Percentiles rank a stretch among this genome's conserved stretches.
Conservation (phyloP, 495 filamentous ascomycete genomes). For the Aspergillus wentii region DNA sequence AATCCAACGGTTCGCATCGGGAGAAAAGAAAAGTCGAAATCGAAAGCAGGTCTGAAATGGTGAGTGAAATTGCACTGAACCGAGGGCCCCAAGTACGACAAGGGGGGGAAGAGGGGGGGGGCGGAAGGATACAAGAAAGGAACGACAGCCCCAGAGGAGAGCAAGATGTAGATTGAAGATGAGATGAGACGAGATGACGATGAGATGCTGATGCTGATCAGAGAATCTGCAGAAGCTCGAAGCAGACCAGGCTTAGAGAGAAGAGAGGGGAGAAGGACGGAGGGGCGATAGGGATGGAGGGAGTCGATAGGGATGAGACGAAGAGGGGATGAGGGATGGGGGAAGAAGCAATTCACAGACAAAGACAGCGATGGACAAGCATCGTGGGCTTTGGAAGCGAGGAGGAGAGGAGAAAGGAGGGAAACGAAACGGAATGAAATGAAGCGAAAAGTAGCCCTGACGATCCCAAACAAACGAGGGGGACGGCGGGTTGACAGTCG, state of each 20-base stretch:
- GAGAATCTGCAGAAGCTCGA: too few species aligned
- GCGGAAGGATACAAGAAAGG: conserved; percentile 27
- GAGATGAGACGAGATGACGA: conserved; percentile 2
- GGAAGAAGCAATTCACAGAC: conserved; percentile 5
- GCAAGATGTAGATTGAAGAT: conserved; percentile 3
- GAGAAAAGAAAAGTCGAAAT: too few species aligned
- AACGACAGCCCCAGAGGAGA: conserved; percentile 31
- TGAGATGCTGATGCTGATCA: conserved; percentile 8
- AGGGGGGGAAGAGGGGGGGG: conserved; percentile 3
- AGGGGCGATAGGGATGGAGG: not conserved
- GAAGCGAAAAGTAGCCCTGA: not conserved
- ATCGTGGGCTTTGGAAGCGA: conserved; percentile 8
- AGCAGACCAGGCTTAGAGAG: conserved; percentile 6
- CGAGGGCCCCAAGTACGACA: conserved; percentile 7
- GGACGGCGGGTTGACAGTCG: too few species aligned
- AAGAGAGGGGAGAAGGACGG: conserved; percentile 6
- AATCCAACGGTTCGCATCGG: too few species aligned
- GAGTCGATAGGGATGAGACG: not conserved
- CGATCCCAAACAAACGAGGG: conserved; percentile 1
- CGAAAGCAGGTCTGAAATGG: too few species aligned
- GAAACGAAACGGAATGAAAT: conserved; percentile 1
- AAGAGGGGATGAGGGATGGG: not conserved
- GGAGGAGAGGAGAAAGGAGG: not conserved
- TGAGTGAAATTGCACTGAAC: too few species aligned
- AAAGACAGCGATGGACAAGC: conserved; percentile 12